These are phyloP conservation scores for Solanum pimpinellifolium DNA, from an alignment of 257 asterid species.

Conservation along the genomic window DNA sequence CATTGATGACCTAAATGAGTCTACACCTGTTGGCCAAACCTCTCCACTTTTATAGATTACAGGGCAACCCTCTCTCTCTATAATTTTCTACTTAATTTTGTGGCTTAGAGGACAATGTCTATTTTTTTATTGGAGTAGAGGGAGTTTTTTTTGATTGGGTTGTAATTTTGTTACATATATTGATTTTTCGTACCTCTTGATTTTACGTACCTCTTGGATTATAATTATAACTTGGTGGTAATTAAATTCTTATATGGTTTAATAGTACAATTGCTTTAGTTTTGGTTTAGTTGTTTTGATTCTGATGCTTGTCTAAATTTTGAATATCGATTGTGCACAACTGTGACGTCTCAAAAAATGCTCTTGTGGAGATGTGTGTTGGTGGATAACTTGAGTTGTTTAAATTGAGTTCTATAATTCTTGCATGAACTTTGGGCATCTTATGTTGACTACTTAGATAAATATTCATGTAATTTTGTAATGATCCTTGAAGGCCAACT, in stretches of 20 bases:
- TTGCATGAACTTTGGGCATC: not conserved
- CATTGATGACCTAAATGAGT: not conserved
- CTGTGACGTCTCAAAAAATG: not conserved
- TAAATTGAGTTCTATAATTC: not conserved
- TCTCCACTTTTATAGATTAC: not conserved
- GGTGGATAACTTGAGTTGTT: not conserved
- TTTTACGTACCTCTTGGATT: not conserved
- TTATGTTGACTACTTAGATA: not conserved
- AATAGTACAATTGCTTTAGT: not conserved
- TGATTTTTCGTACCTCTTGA: not conserved
- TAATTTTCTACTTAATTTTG: too few relatives aligned
- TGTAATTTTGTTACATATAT: not conserved
- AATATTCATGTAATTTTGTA: not conserved
- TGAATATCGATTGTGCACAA: not conserved
- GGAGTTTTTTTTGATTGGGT: not conserved
- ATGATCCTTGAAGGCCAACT: not conserved
- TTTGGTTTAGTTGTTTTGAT: not conserved
- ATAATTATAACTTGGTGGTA: not conserved
- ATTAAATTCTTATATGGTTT: not conserved
- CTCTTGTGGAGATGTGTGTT: not conserved
- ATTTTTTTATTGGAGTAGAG: not conserved
- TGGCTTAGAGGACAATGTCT: not conserved
- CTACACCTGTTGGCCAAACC: not conserved
- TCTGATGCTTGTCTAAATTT: too few relatives aligned
- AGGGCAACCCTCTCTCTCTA: not conserved